Conservation (phyloP, 1,284 basidiomycete species). For the Pholiota adiposa region DNA sequence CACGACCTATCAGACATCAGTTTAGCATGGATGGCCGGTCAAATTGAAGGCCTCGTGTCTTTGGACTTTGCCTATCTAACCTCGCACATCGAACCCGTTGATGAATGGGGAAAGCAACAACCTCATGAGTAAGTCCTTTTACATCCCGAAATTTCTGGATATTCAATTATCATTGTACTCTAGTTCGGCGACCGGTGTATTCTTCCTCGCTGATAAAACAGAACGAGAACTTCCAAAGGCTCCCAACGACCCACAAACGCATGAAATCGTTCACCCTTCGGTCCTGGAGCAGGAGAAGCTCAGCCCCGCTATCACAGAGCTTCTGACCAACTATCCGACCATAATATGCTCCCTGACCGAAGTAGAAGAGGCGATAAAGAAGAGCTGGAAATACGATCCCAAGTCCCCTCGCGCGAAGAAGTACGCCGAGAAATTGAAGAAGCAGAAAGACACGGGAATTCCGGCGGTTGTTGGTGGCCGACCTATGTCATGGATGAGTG, state of each 20-base stretch:
- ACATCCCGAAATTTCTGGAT: background rate
- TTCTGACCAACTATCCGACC: conserved; percentile 44
- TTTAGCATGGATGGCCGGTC: conserved; percentile 71
- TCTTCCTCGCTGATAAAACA: conserved; percentile 45
- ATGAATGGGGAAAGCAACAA: conserved; percentile 62
- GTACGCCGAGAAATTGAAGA: conserved; percentile 21
- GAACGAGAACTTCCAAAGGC: conserved; percentile 53
- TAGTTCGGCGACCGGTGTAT: conserved; percentile 60
- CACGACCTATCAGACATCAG: conserved; percentile 71
- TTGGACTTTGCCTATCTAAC: conserved; percentile 58
- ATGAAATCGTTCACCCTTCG: conserved; percentile 66
- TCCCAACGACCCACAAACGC: conserved; percentile 46
- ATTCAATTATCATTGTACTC: background rate
- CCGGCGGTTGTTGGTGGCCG: conserved; percentile 6
- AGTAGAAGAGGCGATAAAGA: conserved; percentile 55
- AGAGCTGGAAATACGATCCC: conserved; percentile 46
- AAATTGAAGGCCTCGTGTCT: conserved; percentile 57
- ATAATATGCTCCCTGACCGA: conserved; percentile 51
- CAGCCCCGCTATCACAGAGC: conserved; percentile 38
- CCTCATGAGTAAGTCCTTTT: conserved; percentile 61
- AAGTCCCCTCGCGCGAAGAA: conserved; percentile 22
- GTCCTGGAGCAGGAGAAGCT: conserved; percentile 50
- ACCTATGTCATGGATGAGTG: conserved; percentile 11
- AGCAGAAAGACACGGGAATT: background rate
- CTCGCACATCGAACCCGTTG: conserved; percentile 52